Evolutionary conservation across 805 yeast species (phyloP).

Genomic region (Candida morakotiae): DNA sequence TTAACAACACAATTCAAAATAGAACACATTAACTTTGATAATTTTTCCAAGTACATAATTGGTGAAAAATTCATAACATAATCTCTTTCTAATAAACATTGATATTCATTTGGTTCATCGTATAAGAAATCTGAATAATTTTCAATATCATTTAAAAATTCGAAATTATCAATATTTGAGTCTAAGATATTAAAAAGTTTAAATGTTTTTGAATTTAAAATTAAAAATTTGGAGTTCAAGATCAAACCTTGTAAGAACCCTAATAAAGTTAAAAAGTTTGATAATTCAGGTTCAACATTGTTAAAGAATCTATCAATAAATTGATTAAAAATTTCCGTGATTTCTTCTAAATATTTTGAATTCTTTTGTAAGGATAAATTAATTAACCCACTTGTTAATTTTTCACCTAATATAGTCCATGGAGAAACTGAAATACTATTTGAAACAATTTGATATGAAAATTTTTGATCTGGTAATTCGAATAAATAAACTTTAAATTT

Average conservation of each 20-base stretch:
- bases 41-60: slow-evolving; percentile 29
- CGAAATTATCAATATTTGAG: slow-evolving; percentile 32
- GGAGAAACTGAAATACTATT: slow-evolving; percentile 25
- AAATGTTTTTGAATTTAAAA: slow-evolving; percentile 19
- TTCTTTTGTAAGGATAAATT: slow-evolving; percentile 25
- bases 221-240: slow-evolving; percentile 23
- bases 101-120: slow-evolving; percentile 13
- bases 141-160: slow-evolving; percentile 35
- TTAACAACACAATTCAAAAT: slow-evolving; percentile 27
- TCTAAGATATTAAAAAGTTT: slow-evolving; percentile 30
- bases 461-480: slow-evolving; percentile 42
- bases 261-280: slow-evolving; percentile 31
- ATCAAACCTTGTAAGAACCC: slow-evolving; percentile 33
- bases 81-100: slow-evolving; percentile 20
- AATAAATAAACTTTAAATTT: slow-evolving; percentile 45
- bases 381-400: slow-evolving; percentile 29
- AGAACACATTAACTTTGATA: slow-evolving; percentile 32
- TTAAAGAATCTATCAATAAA: slow-evolving; percentile 25
- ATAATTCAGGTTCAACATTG: slow-evolving; percentile 16
- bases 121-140: slow-evolving; percentile 19
- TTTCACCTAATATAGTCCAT: slow-evolving; percentile 31
- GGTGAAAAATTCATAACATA: slow-evolving; percentile 30
- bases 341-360: slow-evolving; percentile 16
- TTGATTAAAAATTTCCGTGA: slow-evolving; percentile 22
- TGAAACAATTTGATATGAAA: slow-evolving; percentile 33